These are phyloP conservation scores for Kwoniella newhampshirensis DNA, from an alignment of 768 basidiomycete genomes.

Conservation along the genomic window DNA sequence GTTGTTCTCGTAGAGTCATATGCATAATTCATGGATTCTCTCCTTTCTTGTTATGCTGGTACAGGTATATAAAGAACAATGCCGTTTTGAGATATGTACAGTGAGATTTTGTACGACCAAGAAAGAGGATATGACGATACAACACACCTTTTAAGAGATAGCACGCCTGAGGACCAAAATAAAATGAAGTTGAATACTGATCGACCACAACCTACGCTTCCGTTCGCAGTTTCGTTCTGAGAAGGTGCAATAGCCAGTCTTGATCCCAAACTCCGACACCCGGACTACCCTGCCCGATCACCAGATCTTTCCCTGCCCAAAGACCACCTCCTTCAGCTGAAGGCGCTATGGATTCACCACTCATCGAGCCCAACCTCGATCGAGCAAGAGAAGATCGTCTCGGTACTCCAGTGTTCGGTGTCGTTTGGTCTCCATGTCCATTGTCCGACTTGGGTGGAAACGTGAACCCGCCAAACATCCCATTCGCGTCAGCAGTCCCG, in stretches of 20 bases:
- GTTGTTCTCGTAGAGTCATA: conserved; percentile 23
- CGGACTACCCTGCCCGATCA: background rate
- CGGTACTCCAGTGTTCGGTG: background rate
- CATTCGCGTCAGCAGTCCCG: background rate
- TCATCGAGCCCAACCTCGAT: conserved; percentile 12
- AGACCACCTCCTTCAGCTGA: conserved; percentile 6
- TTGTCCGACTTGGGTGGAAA: conserved; percentile 26
- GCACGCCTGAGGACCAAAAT: too few relatives aligned
- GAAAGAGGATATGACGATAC: too few relatives aligned
- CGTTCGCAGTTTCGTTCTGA: conserved; percentile 38
- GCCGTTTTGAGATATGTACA: too few relatives aligned
- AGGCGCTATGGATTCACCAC: conserved; percentile 6
- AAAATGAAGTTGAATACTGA: background rate
- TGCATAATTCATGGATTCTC: too few relatives aligned
- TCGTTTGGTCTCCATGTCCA: background rate
- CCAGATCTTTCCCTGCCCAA: background rate
- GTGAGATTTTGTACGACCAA: too few relatives aligned
- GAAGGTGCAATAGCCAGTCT: conserved; percentile 45
- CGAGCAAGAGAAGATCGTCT: conserved; percentile 21
- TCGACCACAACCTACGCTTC: conserved; percentile 27
- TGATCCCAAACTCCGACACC: conserved; percentile 46
- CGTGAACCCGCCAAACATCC: conserved; percentile 19
- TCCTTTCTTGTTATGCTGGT: too few relatives aligned
- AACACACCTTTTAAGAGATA: too few relatives aligned
- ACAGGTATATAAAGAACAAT: too few relatives aligned